phyloP scores from a whole-genome alignment of 2,329 filamentous ascomycete genomes.

The Alternaria alternata region DNA sequence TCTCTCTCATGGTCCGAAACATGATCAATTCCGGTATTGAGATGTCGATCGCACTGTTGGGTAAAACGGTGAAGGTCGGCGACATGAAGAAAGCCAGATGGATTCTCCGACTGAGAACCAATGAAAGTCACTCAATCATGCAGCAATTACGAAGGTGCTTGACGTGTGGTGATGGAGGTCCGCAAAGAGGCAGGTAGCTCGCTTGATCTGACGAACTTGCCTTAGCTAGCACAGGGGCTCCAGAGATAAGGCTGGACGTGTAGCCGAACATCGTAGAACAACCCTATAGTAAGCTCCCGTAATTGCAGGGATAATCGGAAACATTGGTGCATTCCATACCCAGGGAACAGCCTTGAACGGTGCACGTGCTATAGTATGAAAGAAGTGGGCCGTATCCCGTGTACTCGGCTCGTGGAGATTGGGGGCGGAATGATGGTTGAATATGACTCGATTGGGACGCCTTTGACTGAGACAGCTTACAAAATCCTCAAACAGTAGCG shows the following conservation, averaged over 20 bases:
- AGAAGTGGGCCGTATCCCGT: conserved; percentile 3
- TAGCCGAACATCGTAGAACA: background rate
- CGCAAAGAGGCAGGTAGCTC: conserved; percentile 13
- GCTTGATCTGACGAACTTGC: conserved; percentile 2
- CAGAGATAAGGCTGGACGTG: conserved; percentile 7
- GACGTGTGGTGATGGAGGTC: background rate
- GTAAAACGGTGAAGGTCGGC: conserved; percentile 4
- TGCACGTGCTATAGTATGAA: conserved; percentile 3
- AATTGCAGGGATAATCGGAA: background rate
- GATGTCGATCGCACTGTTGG: background rate
- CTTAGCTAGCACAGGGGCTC: background rate
- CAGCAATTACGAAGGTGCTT: background rate
- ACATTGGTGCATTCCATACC: background rate
- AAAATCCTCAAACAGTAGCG: background rate
- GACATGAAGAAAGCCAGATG: background rate
- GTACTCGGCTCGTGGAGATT: conserved; percentile 3
- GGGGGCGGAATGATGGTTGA: background rate
- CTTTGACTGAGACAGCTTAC: background rate
- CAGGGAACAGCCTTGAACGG: background rate
- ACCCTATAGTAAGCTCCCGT: background rate
- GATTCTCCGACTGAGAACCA: background rate
- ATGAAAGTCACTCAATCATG: background rate
- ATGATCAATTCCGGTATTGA: conserved; percentile 2
- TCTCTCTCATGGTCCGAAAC: background rate
- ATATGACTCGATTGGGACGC: background rate